A percentile compares a stretch with the other conserved stretches of the same genome.
These are phyloP conservation scores for Hansenula sp. DNA, from an alignment of 1,139 yeast species.

Conservation along the genomic window DNA sequence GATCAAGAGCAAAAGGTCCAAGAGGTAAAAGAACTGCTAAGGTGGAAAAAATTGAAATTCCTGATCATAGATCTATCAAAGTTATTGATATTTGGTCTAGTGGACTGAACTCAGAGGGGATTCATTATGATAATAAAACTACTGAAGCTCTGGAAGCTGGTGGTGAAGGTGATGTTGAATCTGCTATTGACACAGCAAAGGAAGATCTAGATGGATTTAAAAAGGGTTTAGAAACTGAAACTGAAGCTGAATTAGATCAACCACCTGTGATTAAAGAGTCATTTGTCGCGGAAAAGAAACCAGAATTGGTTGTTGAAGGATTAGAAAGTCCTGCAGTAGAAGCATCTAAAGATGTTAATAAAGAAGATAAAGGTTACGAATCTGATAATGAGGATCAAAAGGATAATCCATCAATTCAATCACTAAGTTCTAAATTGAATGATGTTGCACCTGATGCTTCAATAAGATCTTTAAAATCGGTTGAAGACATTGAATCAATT, in stretches of 20 bases:
- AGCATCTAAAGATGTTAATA: background rate
- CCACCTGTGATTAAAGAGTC: background rate
- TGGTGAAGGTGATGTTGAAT: background rate
- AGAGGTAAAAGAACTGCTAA: constrained; percentile 73
- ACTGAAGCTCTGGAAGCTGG: background rate
- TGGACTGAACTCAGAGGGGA: constrained; percentile 13
- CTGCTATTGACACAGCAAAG: no score
- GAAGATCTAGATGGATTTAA: background rate
- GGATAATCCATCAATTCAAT: background rate
- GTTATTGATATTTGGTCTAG: constrained; percentile 19
- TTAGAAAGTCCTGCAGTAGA: background rate
- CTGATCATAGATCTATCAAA: constrained; percentile 25
- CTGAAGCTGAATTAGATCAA: no score
- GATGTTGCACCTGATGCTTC: background rate
- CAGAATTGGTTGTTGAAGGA: background rate
- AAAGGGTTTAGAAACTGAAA: background rate
- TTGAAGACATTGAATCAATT: background rate
- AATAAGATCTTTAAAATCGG: background rate
- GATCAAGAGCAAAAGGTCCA: constrained; percentile 69
- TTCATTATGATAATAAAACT: background rate
- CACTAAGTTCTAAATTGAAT: background rate
- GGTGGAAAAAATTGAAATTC: constrained; percentile 41
- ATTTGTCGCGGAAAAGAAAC: background rate
- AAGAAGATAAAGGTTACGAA: constrained; percentile 3
- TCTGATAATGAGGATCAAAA: constrained; percentile 1